These are phyloP conservation scores for Dothistroma pini DNA, from an alignment of 2,329 filamentous ascomycete genomes.

Conservation along the genomic window DNA sequence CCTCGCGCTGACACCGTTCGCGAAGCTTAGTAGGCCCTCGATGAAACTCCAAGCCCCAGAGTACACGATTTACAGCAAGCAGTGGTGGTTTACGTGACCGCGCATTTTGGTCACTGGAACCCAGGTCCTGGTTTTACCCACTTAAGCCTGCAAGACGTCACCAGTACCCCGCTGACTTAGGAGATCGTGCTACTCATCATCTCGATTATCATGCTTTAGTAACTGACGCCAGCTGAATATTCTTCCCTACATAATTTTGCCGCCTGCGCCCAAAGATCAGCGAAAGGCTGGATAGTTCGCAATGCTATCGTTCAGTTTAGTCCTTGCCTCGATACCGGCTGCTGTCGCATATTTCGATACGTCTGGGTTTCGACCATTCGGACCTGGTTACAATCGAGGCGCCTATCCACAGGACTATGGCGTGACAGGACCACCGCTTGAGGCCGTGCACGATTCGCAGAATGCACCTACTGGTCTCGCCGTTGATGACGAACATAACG, in stretches of 20 bases:
- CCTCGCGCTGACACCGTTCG: too few relatives aligned
- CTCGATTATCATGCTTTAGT: background rate
- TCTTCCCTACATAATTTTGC: background rate
- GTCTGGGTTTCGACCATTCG: constrained; percentile 18
- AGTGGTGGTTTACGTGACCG: too few relatives aligned
- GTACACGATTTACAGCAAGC: too few relatives aligned
- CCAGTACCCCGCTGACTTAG: background rate
- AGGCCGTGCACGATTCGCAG: constrained; percentile 39
- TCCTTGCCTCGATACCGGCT: background rate
- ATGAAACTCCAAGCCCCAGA: too few relatives aligned
- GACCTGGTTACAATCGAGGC: constrained; percentile 23
- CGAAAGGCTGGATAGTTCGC: background rate
- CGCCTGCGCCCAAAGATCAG: background rate
- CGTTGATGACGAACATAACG: constrained; percentile 36
- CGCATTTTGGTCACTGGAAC: too few relatives aligned
- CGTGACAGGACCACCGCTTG: constrained; percentile 35
- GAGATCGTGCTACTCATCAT: background rate
- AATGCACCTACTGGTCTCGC: constrained; percentile 40
- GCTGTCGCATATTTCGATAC: constrained; percentile 3
- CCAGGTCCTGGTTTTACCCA: too few relatives aligned
- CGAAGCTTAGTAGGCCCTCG: too few relatives aligned
- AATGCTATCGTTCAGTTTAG: background rate
- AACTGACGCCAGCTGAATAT: background rate
- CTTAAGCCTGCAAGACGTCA: background rate
- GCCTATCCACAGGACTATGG: constrained; percentile 37